phyloP scores from a whole-genome alignment of 148 eudicot species.

The Vaccinium macrocarpon region DNA sequence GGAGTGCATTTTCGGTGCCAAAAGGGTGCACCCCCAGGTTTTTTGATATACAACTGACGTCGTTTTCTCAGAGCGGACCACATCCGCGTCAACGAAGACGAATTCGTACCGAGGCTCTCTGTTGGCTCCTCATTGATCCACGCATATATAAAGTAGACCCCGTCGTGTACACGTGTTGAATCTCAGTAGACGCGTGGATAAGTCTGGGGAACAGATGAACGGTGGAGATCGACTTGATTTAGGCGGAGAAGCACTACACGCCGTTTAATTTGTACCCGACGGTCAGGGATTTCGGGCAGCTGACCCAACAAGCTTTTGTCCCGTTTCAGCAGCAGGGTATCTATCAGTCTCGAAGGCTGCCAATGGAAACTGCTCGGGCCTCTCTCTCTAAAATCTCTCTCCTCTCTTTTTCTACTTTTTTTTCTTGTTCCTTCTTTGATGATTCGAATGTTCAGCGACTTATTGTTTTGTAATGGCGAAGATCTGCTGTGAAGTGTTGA shows the following conservation, averaged over 20 bases:
- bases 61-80: not conserved
- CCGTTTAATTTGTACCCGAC: conserved; percentile 19
- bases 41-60: too few relatives aligned
- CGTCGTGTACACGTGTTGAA: conserved; percentile 17
- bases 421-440: not conserved
- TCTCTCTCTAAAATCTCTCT: not conserved
- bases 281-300: conserved; percentile 7
- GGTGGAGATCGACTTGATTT: not conserved
- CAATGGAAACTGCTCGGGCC: not conserved
- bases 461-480: conserved; percentile 50
- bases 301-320: not conserved
- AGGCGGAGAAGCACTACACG: not conserved
- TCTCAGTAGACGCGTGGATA: conserved; percentile 15
- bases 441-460: not conserved
- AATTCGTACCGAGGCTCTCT: not conserved
- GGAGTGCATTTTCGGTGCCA: too few relatives aligned
- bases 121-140: conserved; percentile 22
- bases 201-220: not conserved
- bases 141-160: conserved; percentile 5
- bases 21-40: too few relatives aligned
- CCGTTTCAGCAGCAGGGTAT: not conserved
- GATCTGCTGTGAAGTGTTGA: conserved; percentile 42
- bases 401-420: not conserved
- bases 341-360: not conserved
- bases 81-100: conserved; percentile 13